A percentile compares a stretch with the other conserved stretches of the same genome.
Conservation (phyloP, 1,284 basidiomycete species). For the Entoloma clypeatum region DNA sequence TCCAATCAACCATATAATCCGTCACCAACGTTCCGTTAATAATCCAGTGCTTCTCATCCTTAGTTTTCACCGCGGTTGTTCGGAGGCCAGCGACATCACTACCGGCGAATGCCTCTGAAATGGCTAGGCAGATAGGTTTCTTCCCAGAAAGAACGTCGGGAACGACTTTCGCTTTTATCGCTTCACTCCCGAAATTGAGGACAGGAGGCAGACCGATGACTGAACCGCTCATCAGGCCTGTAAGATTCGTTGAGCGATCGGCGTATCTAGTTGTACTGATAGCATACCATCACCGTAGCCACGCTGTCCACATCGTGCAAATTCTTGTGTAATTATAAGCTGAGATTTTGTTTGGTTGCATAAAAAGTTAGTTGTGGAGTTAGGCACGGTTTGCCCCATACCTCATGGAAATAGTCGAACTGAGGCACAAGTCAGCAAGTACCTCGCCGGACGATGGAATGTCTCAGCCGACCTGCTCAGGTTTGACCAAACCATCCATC, state of each 20-base stretch:
- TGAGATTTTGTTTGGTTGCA: constrained; percentile 23
- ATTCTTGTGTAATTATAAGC: constrained; percentile 83
- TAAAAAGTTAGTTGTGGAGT: background rate
- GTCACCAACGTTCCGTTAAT: constrained; percentile 68
- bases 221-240: constrained; percentile 63
- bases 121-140: constrained; percentile 81
- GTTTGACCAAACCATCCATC: constrained; percentile 75
- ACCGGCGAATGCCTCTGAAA: constrained; percentile 90
- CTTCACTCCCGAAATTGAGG: no score
- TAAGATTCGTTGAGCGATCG: background rate
- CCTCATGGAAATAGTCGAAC: constrained; percentile 75
- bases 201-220: constrained; percentile 85
- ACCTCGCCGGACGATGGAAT: background rate
- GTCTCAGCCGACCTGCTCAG: constrained; percentile 53
- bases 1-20: background rate
- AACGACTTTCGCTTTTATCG: constrained; percentile 75
- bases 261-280: background rate
- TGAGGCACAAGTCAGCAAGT: constrained; percentile 10
- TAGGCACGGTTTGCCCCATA: constrained; percentile 18
- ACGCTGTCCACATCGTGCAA: constrained; percentile 69
- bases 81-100: constrained; percentile 84
- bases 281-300: constrained; percentile 62
- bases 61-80: constrained; percentile 81
- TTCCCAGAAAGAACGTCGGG: constrained; percentile 84
- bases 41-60: constrained; percentile 85